Conservation (phyloP, 257 asterid species). For the Solanum sejunctum region DNA sequence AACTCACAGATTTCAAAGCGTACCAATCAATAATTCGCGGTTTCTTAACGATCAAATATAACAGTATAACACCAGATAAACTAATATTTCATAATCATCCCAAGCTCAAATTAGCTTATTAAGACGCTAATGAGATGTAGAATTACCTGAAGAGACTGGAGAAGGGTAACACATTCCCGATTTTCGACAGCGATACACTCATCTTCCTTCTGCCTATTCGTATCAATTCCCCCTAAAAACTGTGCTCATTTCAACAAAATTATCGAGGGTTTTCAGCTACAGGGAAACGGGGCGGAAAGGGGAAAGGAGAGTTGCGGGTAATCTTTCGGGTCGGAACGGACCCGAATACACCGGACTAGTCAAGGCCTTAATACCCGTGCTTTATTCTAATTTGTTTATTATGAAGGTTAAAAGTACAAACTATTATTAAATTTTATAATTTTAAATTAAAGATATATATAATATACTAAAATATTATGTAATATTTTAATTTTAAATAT, state of each 20-base stretch:
- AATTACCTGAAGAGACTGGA: conserved; percentile 14
- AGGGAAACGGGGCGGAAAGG: background rate
- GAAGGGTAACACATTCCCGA: conserved; percentile 19
- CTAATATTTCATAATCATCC: background rate
- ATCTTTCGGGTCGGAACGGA: background rate
- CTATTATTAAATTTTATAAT: no score
- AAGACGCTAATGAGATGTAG: background rate
- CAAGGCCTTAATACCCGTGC: background rate
- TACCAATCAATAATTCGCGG: background rate
- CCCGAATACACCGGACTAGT: background rate
- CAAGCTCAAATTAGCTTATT: background rate
- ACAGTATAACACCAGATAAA: background rate
- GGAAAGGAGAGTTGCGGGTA: background rate
- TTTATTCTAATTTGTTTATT: no score
- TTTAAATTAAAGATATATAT: no score
- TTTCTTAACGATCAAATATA: background rate
- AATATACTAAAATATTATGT: no score
- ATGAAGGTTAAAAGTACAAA: no score
- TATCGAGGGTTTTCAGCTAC: background rate
- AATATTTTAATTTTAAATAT: no score
- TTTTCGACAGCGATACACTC: conserved; percentile 9
- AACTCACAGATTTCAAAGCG: background rate
- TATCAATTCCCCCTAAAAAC: background rate
- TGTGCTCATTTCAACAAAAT: background rate
- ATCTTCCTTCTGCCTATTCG: background rate